Evolutionary conservation across 2,329 filamentous ascomycete species (phyloP).

Genomic region (Phyllachora maydis): DNA sequence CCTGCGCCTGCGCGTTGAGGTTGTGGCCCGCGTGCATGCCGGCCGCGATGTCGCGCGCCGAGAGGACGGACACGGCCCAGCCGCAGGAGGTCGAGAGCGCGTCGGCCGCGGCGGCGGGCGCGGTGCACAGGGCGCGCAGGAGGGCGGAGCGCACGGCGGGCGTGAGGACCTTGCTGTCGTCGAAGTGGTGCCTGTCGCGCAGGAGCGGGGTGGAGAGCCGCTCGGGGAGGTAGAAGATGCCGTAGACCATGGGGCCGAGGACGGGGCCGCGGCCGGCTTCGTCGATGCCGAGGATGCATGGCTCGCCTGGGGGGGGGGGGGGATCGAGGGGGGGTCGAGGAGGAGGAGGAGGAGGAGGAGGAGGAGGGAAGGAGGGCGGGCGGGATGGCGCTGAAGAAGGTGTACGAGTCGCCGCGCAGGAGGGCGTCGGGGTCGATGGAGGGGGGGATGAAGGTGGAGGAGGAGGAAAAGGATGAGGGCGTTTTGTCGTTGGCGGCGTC

Average conservation of each 20-base stretch:
- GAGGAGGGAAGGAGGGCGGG: constrained; percentile 28
- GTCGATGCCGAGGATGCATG: constrained; percentile 73
- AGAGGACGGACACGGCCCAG: constrained; percentile 67
- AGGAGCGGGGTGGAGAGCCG: constrained; percentile 53
- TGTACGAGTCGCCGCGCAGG: constrained; percentile 45
- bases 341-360: constrained; percentile 3
- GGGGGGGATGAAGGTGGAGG: constrained; percentile 39
- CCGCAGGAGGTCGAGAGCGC: too few species aligned
- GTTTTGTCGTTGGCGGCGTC: constrained; percentile 13
- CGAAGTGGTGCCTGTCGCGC: constrained; percentile 62
- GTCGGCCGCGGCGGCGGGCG: constrained; percentile 22
- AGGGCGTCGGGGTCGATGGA: constrained; percentile 39
- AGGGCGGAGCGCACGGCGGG: constrained; percentile 57
- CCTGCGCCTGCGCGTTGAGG: constrained; percentile 88
- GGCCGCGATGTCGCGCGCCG: constrained; percentile 62
- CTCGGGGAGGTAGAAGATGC: constrained; percentile 55
- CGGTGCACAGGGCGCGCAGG: constrained; percentile 48
- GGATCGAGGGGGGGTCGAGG: constrained; percentile 5
- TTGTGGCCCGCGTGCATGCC: constrained; percentile 63
- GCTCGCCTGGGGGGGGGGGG: constrained; percentile 16
- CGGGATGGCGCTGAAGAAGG: constrained; percentile 51
- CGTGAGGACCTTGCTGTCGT: constrained; percentile 87
- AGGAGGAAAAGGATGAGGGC: too few species aligned
- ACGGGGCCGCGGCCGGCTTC: constrained; percentile 89
- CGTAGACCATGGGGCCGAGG: constrained; percentile 63